Conservation (phyloP, 257 asterid species). For the Capsicum rhomboideum region DNA sequence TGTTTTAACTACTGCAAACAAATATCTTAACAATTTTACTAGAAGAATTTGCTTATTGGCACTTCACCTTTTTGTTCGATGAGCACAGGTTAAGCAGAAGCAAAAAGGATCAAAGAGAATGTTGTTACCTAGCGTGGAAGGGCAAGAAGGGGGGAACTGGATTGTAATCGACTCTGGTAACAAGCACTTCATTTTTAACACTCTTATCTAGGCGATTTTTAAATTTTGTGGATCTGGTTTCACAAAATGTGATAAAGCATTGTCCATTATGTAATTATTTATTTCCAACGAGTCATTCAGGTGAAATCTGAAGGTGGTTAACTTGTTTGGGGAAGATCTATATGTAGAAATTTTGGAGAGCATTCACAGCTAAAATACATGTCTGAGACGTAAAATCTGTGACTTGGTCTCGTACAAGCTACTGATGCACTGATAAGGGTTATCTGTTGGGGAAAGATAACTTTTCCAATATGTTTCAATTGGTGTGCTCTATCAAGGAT, state of each 20-base stretch:
- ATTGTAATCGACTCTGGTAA: conserved; percentile 88
- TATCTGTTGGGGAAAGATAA: background rate
- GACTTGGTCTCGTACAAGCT: background rate
- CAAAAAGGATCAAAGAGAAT: conserved; percentile 83
- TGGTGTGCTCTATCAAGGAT: background rate
- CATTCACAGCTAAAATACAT: background rate
- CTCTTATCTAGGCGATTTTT: background rate
- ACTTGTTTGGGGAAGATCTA: background rate
- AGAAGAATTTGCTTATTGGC: background rate
- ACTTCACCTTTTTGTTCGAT: conserved; percentile 9
- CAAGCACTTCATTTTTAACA: background rate
- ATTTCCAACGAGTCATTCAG: background rate
- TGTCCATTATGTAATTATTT: background rate
- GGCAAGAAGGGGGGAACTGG: conserved; percentile 94
- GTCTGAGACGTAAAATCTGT: background rate
- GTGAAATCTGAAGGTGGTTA: background rate
- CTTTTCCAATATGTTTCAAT: background rate
- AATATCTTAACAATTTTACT: background rate
- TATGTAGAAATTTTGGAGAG: background rate
- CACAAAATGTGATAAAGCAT: background rate
- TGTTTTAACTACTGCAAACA: background rate
- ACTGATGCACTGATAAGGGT: background rate
- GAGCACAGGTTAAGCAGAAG: conserved; percentile 80
- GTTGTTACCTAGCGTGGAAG: conserved; percentile 84
- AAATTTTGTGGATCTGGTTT: background rate